phyloP scores from a whole-genome alignment of 768 basidiomycete species.

The Heimioporus sp. region DNA sequence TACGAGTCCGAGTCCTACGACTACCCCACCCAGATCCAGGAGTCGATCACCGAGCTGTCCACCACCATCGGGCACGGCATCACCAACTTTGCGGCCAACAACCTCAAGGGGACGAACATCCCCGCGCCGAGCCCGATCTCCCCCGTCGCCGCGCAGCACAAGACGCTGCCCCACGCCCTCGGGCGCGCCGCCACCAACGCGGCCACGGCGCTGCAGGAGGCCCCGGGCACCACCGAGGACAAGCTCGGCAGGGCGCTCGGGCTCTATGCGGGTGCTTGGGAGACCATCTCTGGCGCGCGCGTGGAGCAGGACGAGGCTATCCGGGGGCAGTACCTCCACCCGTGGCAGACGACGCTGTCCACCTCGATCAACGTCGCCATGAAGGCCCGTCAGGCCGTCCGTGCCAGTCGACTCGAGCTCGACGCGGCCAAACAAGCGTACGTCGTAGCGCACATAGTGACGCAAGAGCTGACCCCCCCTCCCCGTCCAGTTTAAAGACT shows the following conservation, averaged over 20 bases:
- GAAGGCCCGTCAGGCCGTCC: slow-evolving; percentile 86
- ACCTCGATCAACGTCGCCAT: slow-evolving; percentile 85
- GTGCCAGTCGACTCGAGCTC: slow-evolving; percentile 77
- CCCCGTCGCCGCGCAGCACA: slow-evolving; percentile 66
- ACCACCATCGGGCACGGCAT: slow-evolving; percentile 70
- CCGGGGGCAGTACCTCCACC: slow-evolving; percentile 62
- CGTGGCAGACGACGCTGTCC: slow-evolving; percentile 86
- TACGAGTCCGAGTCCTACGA: slow-evolving; percentile 88
- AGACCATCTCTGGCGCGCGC: slow-evolving; percentile 77
- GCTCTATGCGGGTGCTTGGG: slow-evolving; percentile 81
- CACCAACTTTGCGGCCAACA: slow-evolving; percentile 82
- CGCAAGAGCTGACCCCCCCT: background rate
- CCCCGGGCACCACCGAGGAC: slow-evolving; percentile 52
- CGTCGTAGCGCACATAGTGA: slow-evolving; percentile 23
- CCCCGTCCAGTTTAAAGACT: slow-evolving; percentile 64
- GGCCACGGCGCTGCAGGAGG: slow-evolving; percentile 43
- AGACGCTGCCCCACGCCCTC: slow-evolving; percentile 96
- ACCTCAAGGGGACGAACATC: slow-evolving; percentile 86
- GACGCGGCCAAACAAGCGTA: slow-evolving; percentile 89
- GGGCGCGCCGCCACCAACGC: slow-evolving; percentile 74
- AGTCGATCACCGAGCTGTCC: slow-evolving; percentile 71
- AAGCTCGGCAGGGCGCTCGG: slow-evolving; percentile 75
- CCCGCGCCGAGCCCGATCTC: slow-evolving; percentile 64
- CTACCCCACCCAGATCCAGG: slow-evolving; percentile 87
- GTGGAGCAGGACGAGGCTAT: slow-evolving; percentile 78